phyloP scores from a whole-genome alignment of 75 land plant genomes.

The Pinus tabuliformis region DNA sequence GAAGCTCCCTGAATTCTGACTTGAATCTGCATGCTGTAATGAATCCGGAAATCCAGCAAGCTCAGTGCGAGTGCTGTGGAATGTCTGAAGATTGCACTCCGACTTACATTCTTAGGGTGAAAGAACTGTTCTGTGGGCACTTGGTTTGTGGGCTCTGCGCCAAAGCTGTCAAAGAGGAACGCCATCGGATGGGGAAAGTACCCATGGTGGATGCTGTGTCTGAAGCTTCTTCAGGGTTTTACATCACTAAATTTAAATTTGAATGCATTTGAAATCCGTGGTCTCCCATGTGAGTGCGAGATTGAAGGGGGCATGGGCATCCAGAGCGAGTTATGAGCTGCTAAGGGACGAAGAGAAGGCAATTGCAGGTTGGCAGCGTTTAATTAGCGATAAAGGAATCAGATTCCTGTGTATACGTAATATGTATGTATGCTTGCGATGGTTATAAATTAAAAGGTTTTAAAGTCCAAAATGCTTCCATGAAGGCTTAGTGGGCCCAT shows the following conservation, averaged over 20 bases:
- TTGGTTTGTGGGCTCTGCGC: slow-evolving; percentile 85
- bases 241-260: no score
- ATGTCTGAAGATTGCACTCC: slow-evolving; percentile 71
- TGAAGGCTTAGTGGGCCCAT: no score
- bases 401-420: no score
- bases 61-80: slow-evolving; percentile 77
- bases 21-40: no score
- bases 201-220: slow-evolving; percentile 41
- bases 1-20: no score
- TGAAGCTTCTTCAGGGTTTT: no score
- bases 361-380: neutral
- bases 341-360: neutral
- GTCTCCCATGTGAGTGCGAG: neutral
- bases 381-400: no score
- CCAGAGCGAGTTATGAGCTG: neutral
- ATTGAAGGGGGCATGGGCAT: neutral
- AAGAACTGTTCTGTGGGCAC: slow-evolving; percentile 38
- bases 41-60: slow-evolving; percentile 1
- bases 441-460: no score
- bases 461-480: no score
- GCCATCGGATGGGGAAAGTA: slow-evolving; percentile 6
- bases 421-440: no score
- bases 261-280: neutral
- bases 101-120: slow-evolving; percentile 32
- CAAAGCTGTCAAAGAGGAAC: slow-evolving; percentile 72